These are phyloP conservation scores for Hemileccinum impolitum DNA, from an alignment of 768 basidiomycete species.

Conservation along the genomic window DNA sequence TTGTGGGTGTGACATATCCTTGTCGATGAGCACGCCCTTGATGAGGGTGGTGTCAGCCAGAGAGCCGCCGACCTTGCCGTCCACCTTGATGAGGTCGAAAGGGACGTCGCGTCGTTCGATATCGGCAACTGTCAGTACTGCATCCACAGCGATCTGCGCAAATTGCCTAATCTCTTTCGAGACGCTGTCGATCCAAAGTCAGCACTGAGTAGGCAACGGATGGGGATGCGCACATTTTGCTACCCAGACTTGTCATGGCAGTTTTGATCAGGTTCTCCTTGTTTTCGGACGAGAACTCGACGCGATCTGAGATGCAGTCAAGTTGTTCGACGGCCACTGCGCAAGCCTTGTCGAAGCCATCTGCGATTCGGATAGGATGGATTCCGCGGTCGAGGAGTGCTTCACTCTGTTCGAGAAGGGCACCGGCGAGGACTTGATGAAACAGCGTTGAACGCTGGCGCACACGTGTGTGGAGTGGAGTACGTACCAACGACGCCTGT, in stretches of 20 bases:
- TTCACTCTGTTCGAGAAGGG: constrained; percentile 91
- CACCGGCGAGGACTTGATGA: constrained; percentile 89
- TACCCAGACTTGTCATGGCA: constrained; percentile 93
- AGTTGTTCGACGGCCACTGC: constrained; percentile 85
- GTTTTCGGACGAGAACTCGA: constrained; percentile 79
- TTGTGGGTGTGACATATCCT: constrained; percentile 99
- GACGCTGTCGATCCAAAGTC: constrained; percentile 54
- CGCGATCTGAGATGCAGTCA: constrained; percentile 84
- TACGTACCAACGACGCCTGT: constrained; percentile 96
- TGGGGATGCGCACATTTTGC: constrained; percentile 75
- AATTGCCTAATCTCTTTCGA: constrained; percentile 96
- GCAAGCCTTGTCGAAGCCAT: constrained; percentile 97
- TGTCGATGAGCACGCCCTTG: constrained; percentile 97
- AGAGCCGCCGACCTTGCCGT: constrained; percentile 97
- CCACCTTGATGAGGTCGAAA: constrained; percentile 98
- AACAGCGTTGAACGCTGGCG: constrained; percentile 1
- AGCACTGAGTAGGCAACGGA: neutral
- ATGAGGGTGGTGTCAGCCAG: constrained; percentile 94
- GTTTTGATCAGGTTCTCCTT: constrained; percentile 89
- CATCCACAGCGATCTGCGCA: constrained; percentile 96
- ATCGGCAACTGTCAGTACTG: constrained; percentile 93
- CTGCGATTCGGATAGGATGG: constrained; percentile 98
- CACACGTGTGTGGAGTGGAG: constrained; percentile 2
- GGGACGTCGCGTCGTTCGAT: constrained; percentile 91
- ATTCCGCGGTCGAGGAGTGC: constrained; percentile 97